These are phyloP conservation scores for Saturnispora mendoncae DNA, from an alignment of 805 yeast species.

Conservation along the genomic window DNA sequence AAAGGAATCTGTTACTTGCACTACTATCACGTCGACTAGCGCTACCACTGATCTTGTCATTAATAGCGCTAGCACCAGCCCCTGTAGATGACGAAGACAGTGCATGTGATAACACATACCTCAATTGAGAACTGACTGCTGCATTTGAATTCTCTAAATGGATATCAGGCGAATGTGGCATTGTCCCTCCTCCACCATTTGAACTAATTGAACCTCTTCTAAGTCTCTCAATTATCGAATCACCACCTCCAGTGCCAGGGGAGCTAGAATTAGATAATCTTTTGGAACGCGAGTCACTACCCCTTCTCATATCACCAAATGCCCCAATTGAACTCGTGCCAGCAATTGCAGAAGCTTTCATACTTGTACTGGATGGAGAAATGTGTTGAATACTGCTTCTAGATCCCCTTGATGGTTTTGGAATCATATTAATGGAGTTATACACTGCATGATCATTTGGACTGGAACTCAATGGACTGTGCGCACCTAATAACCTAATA, in stretches of 20 bases:
- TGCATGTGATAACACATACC: slow-evolving; percentile 4
- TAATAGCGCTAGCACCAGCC: too few relatives aligned
- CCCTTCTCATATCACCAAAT: background rate
- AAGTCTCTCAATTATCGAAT: slow-evolving; percentile 6
- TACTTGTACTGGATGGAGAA: slow-evolving; percentile 6
- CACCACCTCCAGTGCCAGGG: slow-evolving; percentile 2
- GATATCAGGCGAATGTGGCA: too few relatives aligned
- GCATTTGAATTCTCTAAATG: background rate
- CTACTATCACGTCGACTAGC: background rate
- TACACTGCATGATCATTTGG: slow-evolving; percentile 1
- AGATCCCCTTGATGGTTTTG: slow-evolving; percentile 7
- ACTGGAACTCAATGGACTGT: slow-evolving; percentile 6
- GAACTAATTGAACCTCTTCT: slow-evolving; percentile 12
- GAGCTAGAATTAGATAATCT: slow-evolving; percentile 5
- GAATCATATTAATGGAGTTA: background rate
- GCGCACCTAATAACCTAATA: slow-evolving; percentile 1
- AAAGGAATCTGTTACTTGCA: slow-evolving; percentile 18
- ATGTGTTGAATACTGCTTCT: slow-evolving; percentile 11
- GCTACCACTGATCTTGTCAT: too few relatives aligned
- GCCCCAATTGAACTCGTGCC: slow-evolving; percentile 11
- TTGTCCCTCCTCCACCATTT: slow-evolving; percentile 2
- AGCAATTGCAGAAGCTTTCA: slow-evolving; percentile 12
- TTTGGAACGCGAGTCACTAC: background rate
- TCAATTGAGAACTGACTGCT: slow-evolving; percentile 7
- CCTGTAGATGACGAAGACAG: background rate